These are phyloP conservation scores for Candida yuanshanica DNA, from an alignment of 805 yeast species.

Conservation along the genomic window DNA sequence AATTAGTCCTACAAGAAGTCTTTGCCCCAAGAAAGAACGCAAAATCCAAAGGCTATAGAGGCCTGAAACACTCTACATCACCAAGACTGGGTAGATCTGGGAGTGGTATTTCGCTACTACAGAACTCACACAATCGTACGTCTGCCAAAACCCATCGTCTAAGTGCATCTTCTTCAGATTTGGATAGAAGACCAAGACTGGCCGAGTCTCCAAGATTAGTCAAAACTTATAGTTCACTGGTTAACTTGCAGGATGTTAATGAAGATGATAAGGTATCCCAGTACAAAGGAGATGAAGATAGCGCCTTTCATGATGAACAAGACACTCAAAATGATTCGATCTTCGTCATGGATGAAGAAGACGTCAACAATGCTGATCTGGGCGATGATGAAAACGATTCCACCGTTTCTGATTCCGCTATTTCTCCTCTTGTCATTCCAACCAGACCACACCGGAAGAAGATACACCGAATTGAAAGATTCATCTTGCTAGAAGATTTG, in stretches of 20 bases:
- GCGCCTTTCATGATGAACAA: neutral
- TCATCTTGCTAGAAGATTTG: slow-evolving; percentile 83
- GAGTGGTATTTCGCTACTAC: slow-evolving; percentile 4
- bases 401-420: slow-evolving; percentile 10
- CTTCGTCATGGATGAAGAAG: slow-evolving; percentile 42
- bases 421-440: slow-evolving; percentile 18
- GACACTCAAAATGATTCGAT: slow-evolving; percentile 27
- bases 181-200: slow-evolving; percentile 17
- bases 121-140: slow-evolving; percentile 2
- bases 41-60: slow-evolving; percentile 4
- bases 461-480: slow-evolving; percentile 64
- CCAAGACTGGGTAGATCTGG: slow-evolving; percentile 7
- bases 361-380: slow-evolving; percentile 8
- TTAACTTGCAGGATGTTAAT: slow-evolving; percentile 17
- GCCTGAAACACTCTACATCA: slow-evolving; percentile 14
- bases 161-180: slow-evolving; percentile 21
- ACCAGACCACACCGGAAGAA: slow-evolving; percentile 25
- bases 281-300: neutral
- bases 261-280: no score
- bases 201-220: slow-evolving; percentile 6
- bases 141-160: slow-evolving; percentile 13
- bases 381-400: slow-evolving; percentile 2
- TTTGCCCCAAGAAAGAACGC: slow-evolving; percentile 41
- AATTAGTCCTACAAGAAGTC: slow-evolving; percentile 65
- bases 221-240: slow-evolving; percentile 20